Evolutionary conservation across 1,284 basidiomycete genomes (phyloP).

Genomic region (Ustilago curta): DNA sequence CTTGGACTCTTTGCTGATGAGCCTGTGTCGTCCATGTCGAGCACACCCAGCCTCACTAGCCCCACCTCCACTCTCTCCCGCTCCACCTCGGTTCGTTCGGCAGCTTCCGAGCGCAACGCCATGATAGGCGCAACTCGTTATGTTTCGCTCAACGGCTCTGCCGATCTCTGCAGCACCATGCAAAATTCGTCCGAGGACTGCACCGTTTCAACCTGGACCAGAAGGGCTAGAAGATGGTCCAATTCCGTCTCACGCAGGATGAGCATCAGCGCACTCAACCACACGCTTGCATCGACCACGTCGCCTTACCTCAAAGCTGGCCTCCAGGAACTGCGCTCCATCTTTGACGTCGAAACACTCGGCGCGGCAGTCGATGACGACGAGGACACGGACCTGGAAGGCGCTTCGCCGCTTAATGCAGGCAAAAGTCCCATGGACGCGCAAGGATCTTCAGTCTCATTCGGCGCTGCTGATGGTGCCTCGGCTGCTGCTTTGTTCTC

Average conservation of each 20-base stretch:
- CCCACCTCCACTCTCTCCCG: constrained; percentile 35
- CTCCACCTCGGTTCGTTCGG: constrained; percentile 40
- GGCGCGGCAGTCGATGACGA: constrained; percentile 24
- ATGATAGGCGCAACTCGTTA: constrained; percentile 22
- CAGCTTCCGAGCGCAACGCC: constrained; percentile 19
- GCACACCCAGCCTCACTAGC: constrained; percentile 42
- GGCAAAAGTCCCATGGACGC: not conserved
- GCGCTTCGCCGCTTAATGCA: constrained; percentile 18
- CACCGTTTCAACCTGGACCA: constrained; percentile 24
- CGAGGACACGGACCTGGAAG: constrained; percentile 29
- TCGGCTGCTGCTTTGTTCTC: constrained; percentile 8
- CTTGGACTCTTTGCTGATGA: constrained; percentile 4
- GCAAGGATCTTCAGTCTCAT: constrained; percentile 7
- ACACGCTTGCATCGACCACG: constrained; percentile 44
- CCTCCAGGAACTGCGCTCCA: constrained; percentile 56
- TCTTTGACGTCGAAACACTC: constrained; percentile 58
- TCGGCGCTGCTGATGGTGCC: not conserved
- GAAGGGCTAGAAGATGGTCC: constrained; percentile 40
- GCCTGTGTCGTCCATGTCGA: constrained; percentile 26
- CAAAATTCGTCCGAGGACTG: constrained; percentile 12
- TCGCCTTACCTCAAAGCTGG: constrained; percentile 56
- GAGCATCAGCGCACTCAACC: constrained; percentile 40
- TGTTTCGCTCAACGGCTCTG: constrained; percentile 26
- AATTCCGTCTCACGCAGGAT: constrained; percentile 42
- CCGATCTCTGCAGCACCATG: constrained; percentile 25